Evolutionary conservation across 495 filamentous ascomycete genomes (phyloP), one percentile per base, ranked within the genome.

Genomic region (Podospora pseudopauciseta): DNA sequence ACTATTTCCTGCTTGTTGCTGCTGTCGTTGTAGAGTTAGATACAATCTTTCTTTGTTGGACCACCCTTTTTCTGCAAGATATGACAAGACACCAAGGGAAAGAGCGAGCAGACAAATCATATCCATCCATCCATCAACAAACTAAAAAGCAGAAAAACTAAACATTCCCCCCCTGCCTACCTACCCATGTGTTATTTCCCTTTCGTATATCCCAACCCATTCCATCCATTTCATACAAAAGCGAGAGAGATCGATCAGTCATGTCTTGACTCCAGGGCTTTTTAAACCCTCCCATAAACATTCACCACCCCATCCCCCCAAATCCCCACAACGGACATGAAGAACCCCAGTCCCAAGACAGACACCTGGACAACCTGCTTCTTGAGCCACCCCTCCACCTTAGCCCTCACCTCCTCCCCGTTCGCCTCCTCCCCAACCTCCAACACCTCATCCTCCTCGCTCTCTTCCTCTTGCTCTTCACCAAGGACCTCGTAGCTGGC

Each of bases 321-420:
- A 69, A 96, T 86, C 1, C 93, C 93, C 26, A 97, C 84, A 55
- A 96, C 86, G 4, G 87, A 88, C 82, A 96, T 89, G 44, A 86
- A 74, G 74, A 96, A 89, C 0, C 86, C 92, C 65, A 90, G 15
- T 2, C 89, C 89, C 28, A 86, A 83, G 30, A 94, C 76, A 13
- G 77, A 86, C 27, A 84, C 82, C 75, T 90, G 84, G 18, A 86
- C 78, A 26, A 84, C 72, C 78, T 92, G 87, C 68, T 85, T 82
- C 70, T 81, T 79, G 69, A 86, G 82, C 76, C 91, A 90, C 54
- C 78, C 78, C 76, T 90, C 86, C 78, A 96, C 89, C 73, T 86
- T 88, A 54, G 78, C 81, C 73, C 91, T 81, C 30, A 96, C 88
- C 70, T 88, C 87, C 86, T 96, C 93, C 3, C 93, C 93, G 74